These are phyloP conservation scores for Phytophthora syringae DNA, from an alignment of 352 stramenopile genomes.

Conservation along the genomic window DNA sequence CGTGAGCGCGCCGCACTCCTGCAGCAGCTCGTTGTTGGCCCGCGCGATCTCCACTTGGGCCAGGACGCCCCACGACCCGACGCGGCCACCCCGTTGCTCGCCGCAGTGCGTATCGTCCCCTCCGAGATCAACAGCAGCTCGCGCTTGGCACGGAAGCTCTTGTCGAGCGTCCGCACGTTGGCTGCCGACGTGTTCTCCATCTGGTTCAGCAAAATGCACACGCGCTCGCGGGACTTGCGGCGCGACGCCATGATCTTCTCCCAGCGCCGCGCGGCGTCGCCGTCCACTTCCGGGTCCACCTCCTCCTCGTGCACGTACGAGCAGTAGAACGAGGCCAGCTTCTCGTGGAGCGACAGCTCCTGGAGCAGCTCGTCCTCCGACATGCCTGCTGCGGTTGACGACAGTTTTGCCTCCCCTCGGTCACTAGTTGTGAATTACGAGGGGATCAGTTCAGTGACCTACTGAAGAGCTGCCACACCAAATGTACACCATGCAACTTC, in stretches of 20 bases:
- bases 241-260: conserved; percentile 63
- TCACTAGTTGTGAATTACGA: not conserved
- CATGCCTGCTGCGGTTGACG: conserved; percentile 22
- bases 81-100: conserved; percentile 13
- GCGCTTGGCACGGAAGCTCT: conserved; percentile 73
- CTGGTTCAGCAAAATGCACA: conserved; percentile 64
- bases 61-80: conserved; percentile 30
- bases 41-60: conserved; percentile 61
- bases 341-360: conserved; percentile 71
- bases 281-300: conserved; percentile 54
- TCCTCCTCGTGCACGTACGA: conserved; percentile 70
- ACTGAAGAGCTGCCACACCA: too few relatives aligned
- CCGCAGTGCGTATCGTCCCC: conserved; percentile 38
- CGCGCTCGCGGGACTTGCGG: conserved; percentile 68
- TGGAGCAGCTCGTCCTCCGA: conserved; percentile 37
- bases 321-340: conserved; percentile 79
- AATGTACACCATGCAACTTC: too few relatives aligned
- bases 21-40: conserved; percentile 75
- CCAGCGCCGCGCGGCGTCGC: conserved; percentile 60
- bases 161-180: conserved; percentile 70
- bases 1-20: conserved; percentile 70
- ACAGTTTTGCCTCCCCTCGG: conserved; percentile 7
- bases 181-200: conserved; percentile 69
- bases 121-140: conserved; percentile 73
- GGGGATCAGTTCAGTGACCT: not conserved